These are phyloP conservation scores for Apiotrichum veenhuisii DNA, from an alignment of 1,284 basidiomycete species.

Conservation along the genomic window DNA sequence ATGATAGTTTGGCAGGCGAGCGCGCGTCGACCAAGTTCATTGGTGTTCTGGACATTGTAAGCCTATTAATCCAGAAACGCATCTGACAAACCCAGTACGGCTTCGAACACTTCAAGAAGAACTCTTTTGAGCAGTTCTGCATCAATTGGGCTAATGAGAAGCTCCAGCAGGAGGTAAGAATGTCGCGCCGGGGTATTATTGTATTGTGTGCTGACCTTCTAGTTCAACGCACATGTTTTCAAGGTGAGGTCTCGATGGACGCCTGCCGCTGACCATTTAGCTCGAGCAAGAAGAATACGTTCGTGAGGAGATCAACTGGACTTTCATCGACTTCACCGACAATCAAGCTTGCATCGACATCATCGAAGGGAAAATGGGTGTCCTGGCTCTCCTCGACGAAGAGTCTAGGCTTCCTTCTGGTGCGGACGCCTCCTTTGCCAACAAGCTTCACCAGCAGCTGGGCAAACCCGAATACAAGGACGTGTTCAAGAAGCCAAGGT, in stretches of 20 bases:
- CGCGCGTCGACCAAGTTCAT: conserved; percentile 96
- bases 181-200: too few species aligned
- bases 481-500: conserved; percentile 96
- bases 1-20: conserved; percentile 90
- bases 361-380: conserved; percentile 95
- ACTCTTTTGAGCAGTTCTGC: conserved; percentile 99
- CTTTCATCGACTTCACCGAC: conserved; percentile 98
- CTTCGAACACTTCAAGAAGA: conserved; percentile 97
- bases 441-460: conserved; percentile 88
- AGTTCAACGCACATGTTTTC: conserved; percentile 99
- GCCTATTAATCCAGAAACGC: neutral
- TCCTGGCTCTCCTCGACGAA: conserved; percentile 92
- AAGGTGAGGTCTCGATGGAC: conserved; percentile 51
- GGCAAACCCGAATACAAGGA: conserved; percentile 77
- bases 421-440: conserved; percentile 86
- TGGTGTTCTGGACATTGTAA: conserved; percentile 80
- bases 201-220: conserved; percentile 15
- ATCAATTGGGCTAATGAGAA: conserved; percentile 99
- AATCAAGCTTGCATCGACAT: conserved; percentile 99
- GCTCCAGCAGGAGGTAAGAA: conserved; percentile 77
- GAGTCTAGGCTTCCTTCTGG: conserved; percentile 95
- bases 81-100: conserved; percentile 58
- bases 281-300: conserved; percentile 99
- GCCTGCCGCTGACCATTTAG: conserved; percentile 32
- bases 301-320: conserved; percentile 98